phyloP scores from a whole-genome alignment of 805 yeast genomes.

The Wickerhamiella brachini region DNA sequence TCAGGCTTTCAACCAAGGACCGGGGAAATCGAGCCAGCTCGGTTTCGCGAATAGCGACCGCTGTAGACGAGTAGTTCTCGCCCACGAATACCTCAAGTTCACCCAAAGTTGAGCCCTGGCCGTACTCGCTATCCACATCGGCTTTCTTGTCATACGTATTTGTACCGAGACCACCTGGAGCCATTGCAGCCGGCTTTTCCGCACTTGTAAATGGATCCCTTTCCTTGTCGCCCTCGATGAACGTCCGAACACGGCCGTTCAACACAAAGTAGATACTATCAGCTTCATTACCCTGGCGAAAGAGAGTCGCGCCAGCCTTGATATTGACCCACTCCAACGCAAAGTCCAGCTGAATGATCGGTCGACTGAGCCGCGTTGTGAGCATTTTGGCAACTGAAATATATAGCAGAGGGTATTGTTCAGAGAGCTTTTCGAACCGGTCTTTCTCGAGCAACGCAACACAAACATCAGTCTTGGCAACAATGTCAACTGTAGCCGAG shows the following conservation, averaged over 20 bases:
- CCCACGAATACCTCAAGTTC: constrained; percentile 79
- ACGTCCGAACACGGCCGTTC: constrained; percentile 74
- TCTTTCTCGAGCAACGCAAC: constrained; percentile 59
- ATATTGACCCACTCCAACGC: constrained; percentile 92
- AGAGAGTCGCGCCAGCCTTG: constrained; percentile 71
- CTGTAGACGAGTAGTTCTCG: constrained; percentile 54
- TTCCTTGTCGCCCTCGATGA: constrained; percentile 18
- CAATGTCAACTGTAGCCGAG: constrained; percentile 59
- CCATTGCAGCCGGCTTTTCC: background rate
- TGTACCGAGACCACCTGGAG: background rate
- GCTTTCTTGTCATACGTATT: constrained; percentile 1
- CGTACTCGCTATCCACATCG: constrained; percentile 47
- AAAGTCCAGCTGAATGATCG: constrained; percentile 65
- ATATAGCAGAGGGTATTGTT: constrained; percentile 61
- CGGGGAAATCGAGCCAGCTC: constrained; percentile 90
- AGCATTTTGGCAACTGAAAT: constrained; percentile 65
- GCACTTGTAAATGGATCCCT: background rate
- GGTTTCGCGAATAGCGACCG: constrained; percentile 78
- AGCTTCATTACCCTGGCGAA: constrained; percentile 72
- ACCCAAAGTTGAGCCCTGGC: constrained; percentile 90
- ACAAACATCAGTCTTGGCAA: constrained; percentile 46
- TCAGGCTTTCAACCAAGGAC: constrained; percentile 70
- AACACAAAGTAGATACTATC: constrained; percentile 82
- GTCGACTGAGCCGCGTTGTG: constrained; percentile 49
- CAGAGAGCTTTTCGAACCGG: constrained; percentile 51